These are phyloP conservation scores for Colletotrichum coccodes DNA, from an alignment of 2,329 filamentous ascomycete genomes.

Conservation along the genomic window DNA sequence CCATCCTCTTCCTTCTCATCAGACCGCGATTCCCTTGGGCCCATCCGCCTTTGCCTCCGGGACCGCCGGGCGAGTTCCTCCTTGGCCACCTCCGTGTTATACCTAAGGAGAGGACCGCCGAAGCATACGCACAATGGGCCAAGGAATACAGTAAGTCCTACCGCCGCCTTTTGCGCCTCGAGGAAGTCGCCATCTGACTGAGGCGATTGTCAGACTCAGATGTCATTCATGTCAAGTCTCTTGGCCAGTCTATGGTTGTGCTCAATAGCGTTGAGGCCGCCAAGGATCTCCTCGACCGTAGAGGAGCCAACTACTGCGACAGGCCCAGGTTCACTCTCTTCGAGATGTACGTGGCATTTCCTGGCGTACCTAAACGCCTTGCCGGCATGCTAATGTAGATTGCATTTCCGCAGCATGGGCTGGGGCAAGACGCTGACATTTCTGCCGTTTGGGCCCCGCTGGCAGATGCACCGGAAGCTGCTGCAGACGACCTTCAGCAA, in stretches of 20 bases:
- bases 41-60: slow-evolving; percentile 30
- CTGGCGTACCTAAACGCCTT: background rate
- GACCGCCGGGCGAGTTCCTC: slow-evolving; percentile 40
- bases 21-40: slow-evolving; percentile 20
- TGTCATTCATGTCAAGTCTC: slow-evolving; percentile 42
- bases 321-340: slow-evolving; percentile 56
- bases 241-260: slow-evolving; percentile 50
- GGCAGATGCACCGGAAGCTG: slow-evolving; percentile 54
- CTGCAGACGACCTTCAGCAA: slow-evolving; percentile 55
- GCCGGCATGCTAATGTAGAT: slow-evolving; percentile 13
- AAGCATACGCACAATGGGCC: slow-evolving; percentile 33
- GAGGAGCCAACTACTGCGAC: slow-evolving; percentile 55
- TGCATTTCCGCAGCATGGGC: slow-evolving; percentile 45
- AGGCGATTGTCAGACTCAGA: slow-evolving; percentile 37
- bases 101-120: slow-evolving; percentile 35
- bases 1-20: slow-evolving; percentile 9
- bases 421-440: slow-evolving; percentile 59
- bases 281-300: slow-evolving; percentile 54
- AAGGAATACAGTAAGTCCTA: slow-evolving; percentile 64
- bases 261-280: slow-evolving; percentile 55
- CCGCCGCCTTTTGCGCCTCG: too few species aligned
- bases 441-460: slow-evolving; percentile 51
- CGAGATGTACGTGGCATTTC: slow-evolving; percentile 39
- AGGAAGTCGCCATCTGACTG: background rate
- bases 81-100: slow-evolving; percentile 50